Base-by-base conservation (phyloP, 1,139 yeast species). In the Candida tropicalis region DNA sequence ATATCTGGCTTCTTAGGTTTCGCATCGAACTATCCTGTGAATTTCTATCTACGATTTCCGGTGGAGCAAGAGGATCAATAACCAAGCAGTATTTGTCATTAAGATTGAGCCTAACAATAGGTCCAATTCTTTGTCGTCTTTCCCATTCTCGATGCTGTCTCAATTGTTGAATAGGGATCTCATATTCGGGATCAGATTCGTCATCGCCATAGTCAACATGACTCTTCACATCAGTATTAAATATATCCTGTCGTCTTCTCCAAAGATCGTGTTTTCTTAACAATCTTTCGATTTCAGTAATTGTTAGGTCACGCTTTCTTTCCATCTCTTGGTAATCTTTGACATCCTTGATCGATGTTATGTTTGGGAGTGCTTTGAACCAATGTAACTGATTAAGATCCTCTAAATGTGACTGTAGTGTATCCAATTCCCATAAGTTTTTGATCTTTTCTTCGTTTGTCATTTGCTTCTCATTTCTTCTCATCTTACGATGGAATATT, bases 391-490 rank as follows among this genome's bases (percentile, higher is more conserved):
- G 80, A 22, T 65, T 56, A 16, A 85, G 67, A 22, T 68, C 66
- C 37, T 61, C 72, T 50, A 63, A 68, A 61, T 76, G 82, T 35
- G 62, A 56, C 40, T 61, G 70, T 56, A 77, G 69, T 48, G 67
- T 74, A 54, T 73, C 84, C 10, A 79, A 70, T 45, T 82, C 88
- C 16, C 68, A 60, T 40, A 70, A 60, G 16, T 79, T 69, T 46
- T 74, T 68, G 42, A 69, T 72, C 5, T 80, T 61, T 54, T 87
- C 95, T 17, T 75, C 68, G 47, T 76, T 77, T 28, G 79, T 72
- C 79, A 84, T 79, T 32, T 79, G 71, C 43, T 74, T 74, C 57
- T 87, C 95, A 46, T 82, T 85, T 42, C 81, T 79, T 48, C 76
- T 79, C 87, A 84, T 82, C 36, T 75, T 68, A 35, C 75, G 70